phyloP scores from a whole-genome alignment of 441 rosid genomes.

The Populus hybrid region DNA sequence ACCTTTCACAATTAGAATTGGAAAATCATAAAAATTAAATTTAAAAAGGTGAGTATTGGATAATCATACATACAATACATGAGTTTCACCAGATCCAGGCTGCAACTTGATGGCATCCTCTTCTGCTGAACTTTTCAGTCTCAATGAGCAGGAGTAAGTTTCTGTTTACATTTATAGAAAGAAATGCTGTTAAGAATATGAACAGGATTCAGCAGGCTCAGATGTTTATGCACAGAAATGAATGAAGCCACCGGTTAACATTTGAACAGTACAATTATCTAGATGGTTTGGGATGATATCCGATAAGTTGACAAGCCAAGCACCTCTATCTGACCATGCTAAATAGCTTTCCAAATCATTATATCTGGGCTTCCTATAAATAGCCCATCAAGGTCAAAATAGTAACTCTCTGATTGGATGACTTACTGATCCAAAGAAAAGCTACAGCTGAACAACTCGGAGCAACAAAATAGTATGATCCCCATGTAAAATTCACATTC shows the following conservation, averaged over 20 bases:
- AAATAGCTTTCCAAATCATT: neutral
- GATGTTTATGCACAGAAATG: neutral
- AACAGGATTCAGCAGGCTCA: conserved; percentile 8
- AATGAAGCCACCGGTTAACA: neutral
- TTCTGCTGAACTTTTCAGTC: conserved; percentile 81
- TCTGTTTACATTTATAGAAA: conserved; percentile 42
- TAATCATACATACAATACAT: conserved; percentile 72
- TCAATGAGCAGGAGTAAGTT: conserved; percentile 66
- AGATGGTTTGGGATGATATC: neutral
- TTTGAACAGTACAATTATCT: neutral
- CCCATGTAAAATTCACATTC: neutral
- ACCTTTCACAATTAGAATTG: conserved; percentile 9
- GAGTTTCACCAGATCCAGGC: conserved; percentile 95
- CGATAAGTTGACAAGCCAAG: neutral
- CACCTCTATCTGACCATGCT: neutral
- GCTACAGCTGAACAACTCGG: neutral
- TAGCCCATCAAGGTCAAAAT: neutral
- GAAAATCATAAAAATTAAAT: neutral
- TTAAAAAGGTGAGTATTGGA: conserved; percentile 11
- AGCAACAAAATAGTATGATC: neutral
- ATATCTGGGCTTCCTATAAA: neutral
- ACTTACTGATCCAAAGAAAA: neutral
- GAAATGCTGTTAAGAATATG: conserved; percentile 7
- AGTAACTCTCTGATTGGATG: neutral
- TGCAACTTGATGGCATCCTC: conserved; percentile 80